A percentile compares a stretch with the other conserved stretches of the same genome.
phyloP scores from a whole-genome alignment of 2,329 filamentous ascomycete genomes.

The Xylariaceae sp. region DNA sequence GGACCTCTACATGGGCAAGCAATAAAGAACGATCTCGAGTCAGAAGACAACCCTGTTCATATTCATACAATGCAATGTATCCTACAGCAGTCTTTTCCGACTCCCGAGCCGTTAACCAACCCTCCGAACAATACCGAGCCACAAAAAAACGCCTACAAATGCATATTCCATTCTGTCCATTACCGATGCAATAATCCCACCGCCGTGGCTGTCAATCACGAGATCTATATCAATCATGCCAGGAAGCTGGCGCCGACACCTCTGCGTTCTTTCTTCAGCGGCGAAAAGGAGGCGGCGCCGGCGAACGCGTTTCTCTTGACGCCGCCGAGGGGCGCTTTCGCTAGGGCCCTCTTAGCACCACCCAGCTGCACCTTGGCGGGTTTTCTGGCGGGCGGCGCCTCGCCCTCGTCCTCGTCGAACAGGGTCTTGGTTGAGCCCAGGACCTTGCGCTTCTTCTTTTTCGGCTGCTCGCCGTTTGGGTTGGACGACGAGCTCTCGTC shows the following conservation, averaged over 20 bases:
- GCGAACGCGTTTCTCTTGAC: conserved; percentile 52
- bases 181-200: too few relatives aligned
- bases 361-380: conserved; percentile 33
- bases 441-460: conserved; percentile 75
- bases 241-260: conserved; percentile 65
- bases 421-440: conserved; percentile 67
- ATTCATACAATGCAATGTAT: conserved; percentile 28
- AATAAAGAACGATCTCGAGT: conserved; percentile 14
- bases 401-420: conserved; percentile 69
- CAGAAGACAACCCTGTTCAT: conserved; percentile 20
- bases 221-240: conserved; percentile 38
- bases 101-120: conserved; percentile 6
- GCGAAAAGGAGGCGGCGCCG: conserved; percentile 63
- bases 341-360: conserved; percentile 28
- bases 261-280: conserved; percentile 70
- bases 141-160: conserved; percentile 25
- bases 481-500: conserved; percentile 31
- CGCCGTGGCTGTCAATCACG: too few relatives aligned
- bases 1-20: not conserved
- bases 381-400: conserved; percentile 39
- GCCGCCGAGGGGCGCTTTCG: conserved; percentile 44
- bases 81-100: conserved; percentile 19
- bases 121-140: not conserved
- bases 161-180: conserved; percentile 16
- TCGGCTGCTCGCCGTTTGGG: conserved; percentile 42